These are phyloP conservation scores for Toxicodendron radicans DNA, from an alignment of 345 rosid species.

Conservation along the genomic window DNA sequence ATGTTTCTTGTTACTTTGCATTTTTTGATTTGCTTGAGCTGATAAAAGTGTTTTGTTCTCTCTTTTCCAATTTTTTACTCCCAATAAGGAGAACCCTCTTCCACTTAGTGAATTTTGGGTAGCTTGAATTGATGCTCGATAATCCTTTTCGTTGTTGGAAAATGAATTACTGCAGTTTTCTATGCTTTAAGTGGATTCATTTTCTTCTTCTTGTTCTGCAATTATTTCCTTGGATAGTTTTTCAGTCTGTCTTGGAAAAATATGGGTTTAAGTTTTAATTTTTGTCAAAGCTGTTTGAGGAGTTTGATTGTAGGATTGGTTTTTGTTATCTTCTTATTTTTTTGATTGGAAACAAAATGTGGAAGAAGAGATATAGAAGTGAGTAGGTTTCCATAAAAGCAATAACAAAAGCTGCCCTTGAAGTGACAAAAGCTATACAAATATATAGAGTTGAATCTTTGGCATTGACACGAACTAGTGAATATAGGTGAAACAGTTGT, in stretches of 20 bases:
- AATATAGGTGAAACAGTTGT: no score
- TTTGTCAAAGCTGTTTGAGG: neutral
- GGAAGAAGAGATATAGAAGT: no score
- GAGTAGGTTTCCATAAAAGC: no score
- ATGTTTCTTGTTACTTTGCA: conserved; percentile 8
- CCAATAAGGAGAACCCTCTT: neutral
- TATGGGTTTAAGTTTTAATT: neutral
- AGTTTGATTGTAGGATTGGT: neutral
- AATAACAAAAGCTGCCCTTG: no score
- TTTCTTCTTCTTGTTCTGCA: neutral
- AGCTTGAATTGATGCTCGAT: neutral
- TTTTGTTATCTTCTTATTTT: neutral
- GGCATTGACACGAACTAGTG: no score
- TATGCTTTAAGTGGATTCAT: neutral
- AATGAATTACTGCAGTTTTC: neutral
- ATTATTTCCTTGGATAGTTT: neutral
- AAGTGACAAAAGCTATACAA: no score
- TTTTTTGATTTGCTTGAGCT: neutral
- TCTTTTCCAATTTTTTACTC: neutral
- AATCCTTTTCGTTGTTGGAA: neutral
- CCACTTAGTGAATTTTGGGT: neutral
- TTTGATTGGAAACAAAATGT: no score
- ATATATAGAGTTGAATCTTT: no score
- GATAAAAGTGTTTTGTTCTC: neutral
- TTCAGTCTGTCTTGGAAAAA: neutral